These are phyloP conservation scores for Leucocoprinus birnbaumii DNA, from an alignment of 768 basidiomycete species.

Conservation along the genomic window DNA sequence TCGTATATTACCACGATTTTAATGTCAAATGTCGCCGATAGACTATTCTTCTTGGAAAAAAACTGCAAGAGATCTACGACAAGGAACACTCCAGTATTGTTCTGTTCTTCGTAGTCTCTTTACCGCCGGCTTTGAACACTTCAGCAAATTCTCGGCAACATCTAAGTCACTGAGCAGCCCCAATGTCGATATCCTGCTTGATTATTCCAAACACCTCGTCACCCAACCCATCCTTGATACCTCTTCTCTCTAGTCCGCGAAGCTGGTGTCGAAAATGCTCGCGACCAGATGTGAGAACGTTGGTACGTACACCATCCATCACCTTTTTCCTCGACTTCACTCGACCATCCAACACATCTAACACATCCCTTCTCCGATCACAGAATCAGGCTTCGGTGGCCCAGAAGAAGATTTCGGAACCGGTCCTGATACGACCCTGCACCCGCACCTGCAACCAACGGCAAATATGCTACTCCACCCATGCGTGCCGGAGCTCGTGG, in stretches of 20 bases:
- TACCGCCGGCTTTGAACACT: constrained; percentile 83
- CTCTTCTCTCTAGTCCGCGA: constrained; percentile 83
- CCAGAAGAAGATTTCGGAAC: constrained; percentile 38
- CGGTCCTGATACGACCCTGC: constrained; percentile 25
- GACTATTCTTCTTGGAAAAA: constrained; percentile 90
- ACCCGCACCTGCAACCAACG: constrained; percentile 44
- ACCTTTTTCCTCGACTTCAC: no score
- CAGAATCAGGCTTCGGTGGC: constrained; percentile 29
- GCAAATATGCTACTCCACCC: constrained; percentile 93
- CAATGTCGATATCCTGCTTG: constrained; percentile 81
- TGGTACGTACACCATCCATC: no score
- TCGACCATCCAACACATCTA: no score
- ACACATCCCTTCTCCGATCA: no score
- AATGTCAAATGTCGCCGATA: no score
- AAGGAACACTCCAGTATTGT: constrained; percentile 68
- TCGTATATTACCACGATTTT: not conserved
- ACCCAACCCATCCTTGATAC: constrained; percentile 77
- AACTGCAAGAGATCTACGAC: constrained; percentile 83
- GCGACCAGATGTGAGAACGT: constrained; percentile 87
- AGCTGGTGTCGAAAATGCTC: constrained; percentile 77
- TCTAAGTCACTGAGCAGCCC: constrained; percentile 68
- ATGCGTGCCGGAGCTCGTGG: constrained; percentile 72
- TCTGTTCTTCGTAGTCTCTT: constrained; percentile 95
- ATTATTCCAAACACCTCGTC: constrained; percentile 97
- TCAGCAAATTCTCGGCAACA: constrained; percentile 77